Conservation (phyloP, 441 rosid genomes). For the Lagerstroemia fauriei region DNA sequence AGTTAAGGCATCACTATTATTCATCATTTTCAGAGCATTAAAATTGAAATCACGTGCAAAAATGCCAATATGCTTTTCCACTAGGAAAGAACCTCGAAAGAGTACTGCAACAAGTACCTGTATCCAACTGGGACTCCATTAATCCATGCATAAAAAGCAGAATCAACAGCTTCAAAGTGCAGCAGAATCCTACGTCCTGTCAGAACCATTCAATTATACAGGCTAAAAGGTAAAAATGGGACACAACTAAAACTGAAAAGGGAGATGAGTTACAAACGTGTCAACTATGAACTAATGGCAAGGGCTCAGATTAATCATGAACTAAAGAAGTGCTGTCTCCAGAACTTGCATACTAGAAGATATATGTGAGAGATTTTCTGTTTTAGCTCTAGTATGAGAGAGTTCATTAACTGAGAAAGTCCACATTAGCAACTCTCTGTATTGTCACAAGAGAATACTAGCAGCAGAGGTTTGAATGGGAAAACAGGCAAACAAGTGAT, state of each 20-base stretch:
- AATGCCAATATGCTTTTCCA: not conserved
- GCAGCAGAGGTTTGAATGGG: not conserved
- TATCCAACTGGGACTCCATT: conserved; percentile 92
- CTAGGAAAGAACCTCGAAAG: not conserved
- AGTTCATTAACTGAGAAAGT: not conserved
- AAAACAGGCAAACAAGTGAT: not conserved
- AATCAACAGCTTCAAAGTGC: conserved; percentile 97
- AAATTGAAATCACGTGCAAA: not conserved
- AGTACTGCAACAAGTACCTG: conserved; percentile 55
- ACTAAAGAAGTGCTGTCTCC: not conserved
- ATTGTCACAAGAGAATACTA: not conserved
- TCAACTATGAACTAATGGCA: not conserved
- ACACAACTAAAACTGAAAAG: not conserved
- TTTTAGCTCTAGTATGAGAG: not conserved
- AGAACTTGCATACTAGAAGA: not conserved
- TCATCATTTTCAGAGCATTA: not conserved
- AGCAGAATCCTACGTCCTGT: conserved; percentile 87
- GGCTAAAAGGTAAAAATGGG: not conserved
- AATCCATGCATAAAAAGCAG: conserved; percentile 90
- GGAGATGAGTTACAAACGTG: not conserved
- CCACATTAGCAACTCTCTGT: not conserved
- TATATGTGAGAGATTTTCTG: not conserved
- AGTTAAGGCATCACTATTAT: not conserved
- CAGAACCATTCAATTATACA: conserved; percentile 25
- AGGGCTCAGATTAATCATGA: not conserved